Evolutionary conservation across 352 stramenopile genomes (phyloP).

Genomic region (Pythium brachiatum): DNA sequence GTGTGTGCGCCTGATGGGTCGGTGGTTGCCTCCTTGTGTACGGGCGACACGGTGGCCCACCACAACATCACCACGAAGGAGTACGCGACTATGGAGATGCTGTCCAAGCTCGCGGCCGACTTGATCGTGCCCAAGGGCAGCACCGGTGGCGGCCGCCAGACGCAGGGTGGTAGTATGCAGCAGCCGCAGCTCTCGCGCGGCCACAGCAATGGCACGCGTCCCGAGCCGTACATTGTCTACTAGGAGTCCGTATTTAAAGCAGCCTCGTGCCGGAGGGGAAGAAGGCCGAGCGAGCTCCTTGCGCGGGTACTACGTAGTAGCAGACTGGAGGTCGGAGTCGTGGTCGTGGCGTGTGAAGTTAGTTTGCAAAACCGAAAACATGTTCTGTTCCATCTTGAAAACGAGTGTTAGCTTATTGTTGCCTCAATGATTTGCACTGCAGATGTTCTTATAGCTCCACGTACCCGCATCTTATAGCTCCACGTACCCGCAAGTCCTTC

Average conservation of each 20-base stretch:
- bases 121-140: slow-evolving; percentile 25
- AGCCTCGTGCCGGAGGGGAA: background rate
- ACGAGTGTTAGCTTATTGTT: too few species aligned
- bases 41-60: slow-evolving; percentile 39
- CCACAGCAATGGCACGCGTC: background rate
- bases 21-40: slow-evolving; percentile 46
- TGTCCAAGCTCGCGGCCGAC: slow-evolving; percentile 49
- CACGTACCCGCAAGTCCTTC: too few species aligned
- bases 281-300: background rate
- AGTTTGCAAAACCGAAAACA: too few species aligned
- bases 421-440: too few species aligned
- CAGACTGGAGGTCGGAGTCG: too few species aligned
- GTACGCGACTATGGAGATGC: slow-evolving; percentile 68
- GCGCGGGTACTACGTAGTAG: background rate
- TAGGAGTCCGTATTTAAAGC: background rate
- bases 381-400: too few species aligned
- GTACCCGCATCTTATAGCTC: too few species aligned
- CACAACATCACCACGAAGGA: slow-evolving; percentile 66
- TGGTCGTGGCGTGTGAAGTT: too few species aligned
- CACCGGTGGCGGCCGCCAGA: slow-evolving; percentile 25
- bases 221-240: background rate
- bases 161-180: background rate
- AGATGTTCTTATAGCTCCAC: too few species aligned
- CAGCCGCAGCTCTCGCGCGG: background rate
- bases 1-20: slow-evolving; percentile 42